Evolutionary conservation across 2,329 filamentous ascomycete genomes (phyloP).

Genomic region (Metarhizium brunneum): DNA sequence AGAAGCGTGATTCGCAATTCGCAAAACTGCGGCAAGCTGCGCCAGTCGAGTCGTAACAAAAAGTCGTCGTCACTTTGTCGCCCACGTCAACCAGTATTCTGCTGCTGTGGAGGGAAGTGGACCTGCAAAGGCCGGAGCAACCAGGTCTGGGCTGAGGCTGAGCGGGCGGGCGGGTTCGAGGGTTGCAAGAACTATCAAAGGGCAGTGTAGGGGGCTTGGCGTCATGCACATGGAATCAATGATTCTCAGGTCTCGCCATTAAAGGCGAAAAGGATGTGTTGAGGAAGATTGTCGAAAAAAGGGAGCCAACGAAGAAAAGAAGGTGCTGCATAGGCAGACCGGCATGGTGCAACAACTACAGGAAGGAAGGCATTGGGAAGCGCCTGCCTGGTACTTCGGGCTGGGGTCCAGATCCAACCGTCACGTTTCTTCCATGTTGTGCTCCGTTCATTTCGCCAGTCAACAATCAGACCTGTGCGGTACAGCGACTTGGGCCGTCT

Average conservation of each 20-base stretch:
- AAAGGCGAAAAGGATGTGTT: neutral
- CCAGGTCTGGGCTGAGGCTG: conserved; percentile 1
- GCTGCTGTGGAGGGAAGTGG: neutral
- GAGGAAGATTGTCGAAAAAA: neutral
- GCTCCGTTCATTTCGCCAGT: too few relatives aligned
- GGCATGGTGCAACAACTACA: neutral
- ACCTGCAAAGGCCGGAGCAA: conserved; percentile 2
- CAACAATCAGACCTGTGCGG: too few relatives aligned
- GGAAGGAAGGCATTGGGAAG: neutral
- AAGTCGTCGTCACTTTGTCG: neutral
- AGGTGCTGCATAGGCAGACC: too few relatives aligned
- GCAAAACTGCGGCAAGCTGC: neutral
- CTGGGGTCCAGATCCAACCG: too few relatives aligned
- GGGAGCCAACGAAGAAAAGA: neutral
- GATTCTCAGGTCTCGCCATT: neutral
- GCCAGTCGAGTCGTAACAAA: neutral
- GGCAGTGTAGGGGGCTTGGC: neutral
- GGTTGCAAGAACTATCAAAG: neutral
- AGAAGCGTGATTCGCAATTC: neutral
- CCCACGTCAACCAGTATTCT: neutral
- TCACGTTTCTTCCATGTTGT: too few relatives aligned
- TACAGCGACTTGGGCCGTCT: too few relatives aligned
- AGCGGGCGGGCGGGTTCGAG: neutral
- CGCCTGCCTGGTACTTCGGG: too few relatives aligned
- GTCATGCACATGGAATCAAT: neutral